A percentile compares a stretch with the other conserved stretches of the same genome.
These are phyloP conservation scores for Geoglossum cookeanum DNA, from an alignment of 2,329 filamentous ascomycete species.

Conservation along the genomic window DNA sequence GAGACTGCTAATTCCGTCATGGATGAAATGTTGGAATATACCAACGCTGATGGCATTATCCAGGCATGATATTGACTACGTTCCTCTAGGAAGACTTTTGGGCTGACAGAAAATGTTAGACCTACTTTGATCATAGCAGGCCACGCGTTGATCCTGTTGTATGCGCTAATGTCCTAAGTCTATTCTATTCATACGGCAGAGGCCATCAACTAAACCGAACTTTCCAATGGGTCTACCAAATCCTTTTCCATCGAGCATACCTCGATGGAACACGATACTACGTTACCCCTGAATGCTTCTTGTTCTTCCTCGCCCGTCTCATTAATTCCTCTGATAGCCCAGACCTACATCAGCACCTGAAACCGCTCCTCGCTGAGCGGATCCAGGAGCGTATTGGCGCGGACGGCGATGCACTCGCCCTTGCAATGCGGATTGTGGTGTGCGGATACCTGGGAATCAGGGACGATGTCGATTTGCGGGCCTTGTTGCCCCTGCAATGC, in stretches of 20 bases:
- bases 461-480: slow-evolving; percentile 8
- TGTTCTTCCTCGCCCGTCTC: slow-evolving; percentile 16
- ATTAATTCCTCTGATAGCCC: slow-evolving; percentile 11
- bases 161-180: slow-evolving; percentile 17
- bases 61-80: slow-evolving; percentile 8
- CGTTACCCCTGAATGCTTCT: slow-evolving; percentile 16
- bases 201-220: slow-evolving; percentile 13
- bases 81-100: not conserved
- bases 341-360: slow-evolving; percentile 12
- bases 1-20: slow-evolving; percentile 8
- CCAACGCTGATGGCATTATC: slow-evolving; percentile 12
- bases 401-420: slow-evolving; percentile 12
- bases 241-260: slow-evolving; percentile 14
- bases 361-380: slow-evolving; percentile 11
- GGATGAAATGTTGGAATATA: slow-evolving; percentile 11
- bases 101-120: slow-evolving; percentile 8
- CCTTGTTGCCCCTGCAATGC: slow-evolving; percentile 15
- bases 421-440: slow-evolving; percentile 15
- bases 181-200: slow-evolving; percentile 17
- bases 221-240: slow-evolving; percentile 12
- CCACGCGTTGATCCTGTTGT: slow-evolving; percentile 16
- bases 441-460: slow-evolving; percentile 13
- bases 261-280: slow-evolving; percentile 19
- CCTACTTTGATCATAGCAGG: slow-evolving; percentile 16
- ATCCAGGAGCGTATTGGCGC: slow-evolving; percentile 13